Evolutionary conservation across 805 yeast species (phyloP).

Genomic region (Kockiozyma suomiensis): DNA sequence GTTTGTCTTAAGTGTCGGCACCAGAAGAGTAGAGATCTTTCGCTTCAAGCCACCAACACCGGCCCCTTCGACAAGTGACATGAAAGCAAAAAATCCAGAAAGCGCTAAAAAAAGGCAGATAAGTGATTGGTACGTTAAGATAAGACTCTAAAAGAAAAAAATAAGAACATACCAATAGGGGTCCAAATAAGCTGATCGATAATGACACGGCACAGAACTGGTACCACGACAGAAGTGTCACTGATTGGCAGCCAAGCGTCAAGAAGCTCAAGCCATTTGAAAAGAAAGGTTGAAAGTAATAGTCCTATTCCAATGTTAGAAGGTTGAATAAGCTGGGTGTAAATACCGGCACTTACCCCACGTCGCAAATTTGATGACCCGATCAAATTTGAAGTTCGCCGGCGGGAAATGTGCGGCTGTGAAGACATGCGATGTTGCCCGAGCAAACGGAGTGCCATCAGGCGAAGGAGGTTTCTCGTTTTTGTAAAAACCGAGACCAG

Average conservation of each 20-base stretch:
- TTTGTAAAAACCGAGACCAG: slow-evolving; percentile 17
- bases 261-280: slow-evolving; percentile 83
- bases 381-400: slow-evolving; percentile 24
- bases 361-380: slow-evolving; percentile 59
- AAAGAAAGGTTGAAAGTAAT: slow-evolving; percentile 76
- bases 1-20: slow-evolving; percentile 66
- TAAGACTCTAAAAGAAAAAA: slow-evolving; percentile 35
- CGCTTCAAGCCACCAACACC: slow-evolving; percentile 61
- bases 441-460: slow-evolving; percentile 32
- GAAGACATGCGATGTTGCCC: slow-evolving; percentile 27
- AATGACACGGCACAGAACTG: slow-evolving; percentile 80
- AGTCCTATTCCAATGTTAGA: slow-evolving; percentile 48
- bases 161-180: slow-evolving; percentile 52
- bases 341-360: slow-evolving; percentile 57
- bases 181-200: slow-evolving; percentile 90
- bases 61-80: slow-evolving; percentile 80
- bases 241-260: slow-evolving; percentile 65
- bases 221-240: slow-evolving; percentile 70
- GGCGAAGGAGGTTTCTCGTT: slow-evolving; percentile 26
- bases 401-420: slow-evolving; percentile 22
- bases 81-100: slow-evolving; percentile 77
- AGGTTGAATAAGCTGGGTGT: not conserved
- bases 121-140: not conserved
- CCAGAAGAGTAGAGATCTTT: slow-evolving; percentile 63
- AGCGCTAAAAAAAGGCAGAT: slow-evolving; percentile 46